Evolutionary conservation across 2,329 filamentous ascomycete species (phyloP), one percentile per base, ranked within the genome.

Genomic region (Ophiocordyceps polyrhachis-furcata): DNA sequence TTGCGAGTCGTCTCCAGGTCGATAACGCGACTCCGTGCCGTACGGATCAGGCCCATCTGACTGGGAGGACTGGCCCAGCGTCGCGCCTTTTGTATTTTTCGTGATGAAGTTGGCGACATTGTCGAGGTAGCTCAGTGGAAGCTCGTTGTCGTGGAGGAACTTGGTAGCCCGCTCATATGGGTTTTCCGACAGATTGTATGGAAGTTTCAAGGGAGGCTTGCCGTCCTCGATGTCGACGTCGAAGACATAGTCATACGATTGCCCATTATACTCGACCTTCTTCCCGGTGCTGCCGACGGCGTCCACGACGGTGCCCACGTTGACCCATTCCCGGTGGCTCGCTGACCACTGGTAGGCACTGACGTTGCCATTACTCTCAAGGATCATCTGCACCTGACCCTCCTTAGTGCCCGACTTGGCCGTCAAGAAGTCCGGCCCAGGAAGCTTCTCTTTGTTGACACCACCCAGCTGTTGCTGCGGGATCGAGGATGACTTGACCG

Each of bases 161-260:
- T 86, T 94, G 32, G 82, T 85, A 0, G 91, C 89, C 2, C 82
- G 81, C 53, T 94, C 84, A 59, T 93, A 96, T 0, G 87, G 85
- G 52, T 95, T 95, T 57, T 95, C 82, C 1, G 83, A 86, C 13
- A 89, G 71, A 58, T 96, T 95, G 63, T 83, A 96, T 0, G 89
- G 87, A n/a, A 96, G 70, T 61, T 95, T 95, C 41, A 96, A 68
- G 0, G 89, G 78, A 13, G 89, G 88, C 56, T 93, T 89, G 44
- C 87, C 89, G 55, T 95, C 89, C 58, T 94, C 85, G 49, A 95
- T 93, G 54, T 94, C 88, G 23, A 95, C 88, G 56, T 95, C 88
- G 52, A 96, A 96, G 9, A 98, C 88, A 55, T 82, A 95, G 58
- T 98, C 91, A 59, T 93, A 98, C 49, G 89, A 83, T 57, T 93